A percentile compares a stretch with the other conserved stretches of the same genome.
Evolutionary conservation across 306 rosid genomes (phyloP).

Genomic region (Gillenia trifoliata): DNA sequence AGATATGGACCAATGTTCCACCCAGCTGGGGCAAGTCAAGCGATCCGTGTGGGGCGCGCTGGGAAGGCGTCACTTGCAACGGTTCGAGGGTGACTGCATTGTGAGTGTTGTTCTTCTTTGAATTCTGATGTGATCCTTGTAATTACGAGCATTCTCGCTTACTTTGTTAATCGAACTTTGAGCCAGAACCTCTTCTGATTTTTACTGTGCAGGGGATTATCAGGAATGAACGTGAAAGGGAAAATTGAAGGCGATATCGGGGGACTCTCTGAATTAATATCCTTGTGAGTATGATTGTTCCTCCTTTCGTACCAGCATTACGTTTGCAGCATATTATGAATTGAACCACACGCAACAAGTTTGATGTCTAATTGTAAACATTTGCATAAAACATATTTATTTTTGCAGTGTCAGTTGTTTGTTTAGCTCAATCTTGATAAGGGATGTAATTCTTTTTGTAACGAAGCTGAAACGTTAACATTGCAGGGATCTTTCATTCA

Average conservation of each 20-base stretch:
- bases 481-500: conserved; percentile 75
- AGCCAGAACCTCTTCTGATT: neutral
- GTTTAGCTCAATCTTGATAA: conserved; percentile 8
- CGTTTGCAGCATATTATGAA: neutral
- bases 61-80: conserved; percentile 92
- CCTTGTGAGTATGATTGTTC: conserved; percentile 51
- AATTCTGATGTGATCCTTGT: neutral
- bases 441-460: neutral
- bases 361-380: neutral
- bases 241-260: conserved; percentile 63
- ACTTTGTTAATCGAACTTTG: neutral
- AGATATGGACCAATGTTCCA: conserved; percentile 58
- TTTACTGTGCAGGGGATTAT: conserved; percentile 50
- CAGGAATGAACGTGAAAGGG: conserved; percentile 71
- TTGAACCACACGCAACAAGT: neutral
- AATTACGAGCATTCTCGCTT: neutral
- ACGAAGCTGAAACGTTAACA: conserved; percentile 11
- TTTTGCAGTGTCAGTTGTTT: neutral
- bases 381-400: neutral
- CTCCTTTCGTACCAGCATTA: neutral
- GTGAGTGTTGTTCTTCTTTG: conserved; percentile 33
- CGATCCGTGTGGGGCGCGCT: conserved; percentile 70
- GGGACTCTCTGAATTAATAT: conserved; percentile 53
- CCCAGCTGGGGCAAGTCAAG: conserved; percentile 76
- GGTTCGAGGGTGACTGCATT: conserved; percentile 72